Conservation (phyloP, 192 early-diverging fungal genomes). For the Paraglomus brasilianum region DNA sequence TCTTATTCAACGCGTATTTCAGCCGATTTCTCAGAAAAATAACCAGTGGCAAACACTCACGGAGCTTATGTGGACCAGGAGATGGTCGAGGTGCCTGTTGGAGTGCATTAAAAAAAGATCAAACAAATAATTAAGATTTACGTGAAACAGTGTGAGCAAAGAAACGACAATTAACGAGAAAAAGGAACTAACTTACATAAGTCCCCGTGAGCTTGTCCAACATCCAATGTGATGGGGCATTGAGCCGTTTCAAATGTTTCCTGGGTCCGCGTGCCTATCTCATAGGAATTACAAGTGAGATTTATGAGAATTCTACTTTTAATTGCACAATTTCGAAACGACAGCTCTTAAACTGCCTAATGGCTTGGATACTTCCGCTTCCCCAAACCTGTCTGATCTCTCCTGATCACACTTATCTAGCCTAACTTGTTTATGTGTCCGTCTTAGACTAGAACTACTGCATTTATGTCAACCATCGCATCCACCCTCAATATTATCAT, state of each 20-base stretch:
- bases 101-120: background rate
- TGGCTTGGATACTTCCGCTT: too few species aligned
- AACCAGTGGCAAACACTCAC: constrained; percentile 97
- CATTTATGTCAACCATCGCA: too few species aligned
- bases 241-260: constrained; percentile 99
- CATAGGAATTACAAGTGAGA: constrained; percentile 3
- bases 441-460: too few species aligned
- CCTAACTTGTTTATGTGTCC: too few species aligned
- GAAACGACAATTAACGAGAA: constrained; percentile 1
- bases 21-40: constrained; percentile 99
- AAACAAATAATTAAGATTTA: background rate
- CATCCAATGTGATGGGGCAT: constrained; percentile 99
- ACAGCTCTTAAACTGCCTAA: too few species aligned
- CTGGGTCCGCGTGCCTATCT: constrained; percentile 91
- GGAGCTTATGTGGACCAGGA: constrained; percentile 98
- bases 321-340: background rate
- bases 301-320: background rate
- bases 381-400: too few species aligned
- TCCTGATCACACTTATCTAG: too few species aligned
- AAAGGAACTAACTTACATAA: constrained; percentile 55
- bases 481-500: too few species aligned
- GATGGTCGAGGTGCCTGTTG: constrained; percentile 89
- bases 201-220: constrained; percentile 99
- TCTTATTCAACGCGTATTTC: constrained; percentile 97
- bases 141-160: constrained; percentile 8